Conservation (phyloP, 768 basidiomycete genomes). For the Leucocoprinus sp. region DNA sequence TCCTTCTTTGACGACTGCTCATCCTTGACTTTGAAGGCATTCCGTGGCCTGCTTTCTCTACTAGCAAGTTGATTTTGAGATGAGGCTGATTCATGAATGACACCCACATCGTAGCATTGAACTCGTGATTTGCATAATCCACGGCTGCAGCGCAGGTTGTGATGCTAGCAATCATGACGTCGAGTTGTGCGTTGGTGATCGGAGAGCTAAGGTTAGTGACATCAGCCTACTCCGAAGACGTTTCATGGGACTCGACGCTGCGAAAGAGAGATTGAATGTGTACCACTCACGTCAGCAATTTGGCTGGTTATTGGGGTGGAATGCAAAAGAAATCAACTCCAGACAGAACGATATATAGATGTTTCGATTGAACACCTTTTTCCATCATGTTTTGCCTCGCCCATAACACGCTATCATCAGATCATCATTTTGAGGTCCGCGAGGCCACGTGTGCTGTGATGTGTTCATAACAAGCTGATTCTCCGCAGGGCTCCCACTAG, state of each 20-base stretch:
- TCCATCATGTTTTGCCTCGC: slow-evolving; percentile 9
- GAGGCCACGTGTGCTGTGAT: slow-evolving; percentile 10
- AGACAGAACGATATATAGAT: not conserved
- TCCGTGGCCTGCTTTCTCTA: not conserved
- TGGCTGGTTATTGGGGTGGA: not conserved
- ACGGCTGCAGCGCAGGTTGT: slow-evolving; percentile 54
- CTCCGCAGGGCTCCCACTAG: too few relatives aligned
- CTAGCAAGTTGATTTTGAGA: slow-evolving; percentile 5
- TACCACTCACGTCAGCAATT: not conserved
- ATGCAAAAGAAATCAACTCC: not conserved
- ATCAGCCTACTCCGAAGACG: not conserved
- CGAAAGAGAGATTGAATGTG: not conserved
- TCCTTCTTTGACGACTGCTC: slow-evolving; percentile 16
- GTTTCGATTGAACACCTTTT: not conserved
- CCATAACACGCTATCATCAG: slow-evolving; percentile 9
- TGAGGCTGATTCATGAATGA: slow-evolving; percentile 9
- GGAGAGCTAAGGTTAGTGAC: not conserved
- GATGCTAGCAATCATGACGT: slow-evolving; percentile 39
- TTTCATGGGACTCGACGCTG: not conserved
- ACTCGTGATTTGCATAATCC: slow-evolving; percentile 42
- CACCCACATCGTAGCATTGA: slow-evolving; percentile 24
- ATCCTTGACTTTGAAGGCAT: slow-evolving; percentile 9
- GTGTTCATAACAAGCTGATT: too few relatives aligned
- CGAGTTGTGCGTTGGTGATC: not conserved
- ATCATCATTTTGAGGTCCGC: slow-evolving; percentile 7